Base-by-base conservation (phyloP, 306 rosid species). In the Gynostemma pentaphyllum region DNA sequence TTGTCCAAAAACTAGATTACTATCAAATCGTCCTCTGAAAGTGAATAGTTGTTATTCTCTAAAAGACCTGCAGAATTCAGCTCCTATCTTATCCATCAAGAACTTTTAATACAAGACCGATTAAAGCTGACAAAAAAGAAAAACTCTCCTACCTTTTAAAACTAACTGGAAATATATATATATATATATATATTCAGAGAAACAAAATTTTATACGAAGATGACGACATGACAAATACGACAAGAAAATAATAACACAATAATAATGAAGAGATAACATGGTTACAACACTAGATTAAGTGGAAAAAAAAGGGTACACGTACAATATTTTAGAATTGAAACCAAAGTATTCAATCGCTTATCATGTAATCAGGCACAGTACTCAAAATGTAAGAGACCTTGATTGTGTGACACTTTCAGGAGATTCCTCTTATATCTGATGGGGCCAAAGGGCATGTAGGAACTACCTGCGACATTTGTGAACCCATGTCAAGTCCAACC, bases 401-500 rank as follows among this genome's bases (percentile, higher is more conserved):
- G 34, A 32, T 59, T 69, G 47, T 9, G 68, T 10, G n/a, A 10
- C 5, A n/a, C 8, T 49, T 37, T 19, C n/a, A 27, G 40, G 52
- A 50, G 29, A 52, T n/a, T 32, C 56, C 8, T 18, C 39, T 62
- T 19, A 50, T 27, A n/a, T 51, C 63, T 12, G 46, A 48, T 45
- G 85, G 12, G 39, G 61, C 62, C 19, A 66, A 22, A 22, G 70
- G 70, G 22, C 45, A 30, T 12, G 71, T 36, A 70, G 68, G 19
- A 39, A 56, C 37, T 39, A 71, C 48, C 72, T 74, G 75, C 2
- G 77, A 62, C 68, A 68, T 73, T 72, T 77, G 87, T 6, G 69
- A 30, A 57, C 15, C 62, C 18, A 48, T 26, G 72, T 71, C 41
- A 19, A 51, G 23, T 67, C 68, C 69, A 51, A 66, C 40, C 11